Conservation (phyloP, 2,329 filamentous ascomycete species). For the Parascedosporium putredinis region DNA sequence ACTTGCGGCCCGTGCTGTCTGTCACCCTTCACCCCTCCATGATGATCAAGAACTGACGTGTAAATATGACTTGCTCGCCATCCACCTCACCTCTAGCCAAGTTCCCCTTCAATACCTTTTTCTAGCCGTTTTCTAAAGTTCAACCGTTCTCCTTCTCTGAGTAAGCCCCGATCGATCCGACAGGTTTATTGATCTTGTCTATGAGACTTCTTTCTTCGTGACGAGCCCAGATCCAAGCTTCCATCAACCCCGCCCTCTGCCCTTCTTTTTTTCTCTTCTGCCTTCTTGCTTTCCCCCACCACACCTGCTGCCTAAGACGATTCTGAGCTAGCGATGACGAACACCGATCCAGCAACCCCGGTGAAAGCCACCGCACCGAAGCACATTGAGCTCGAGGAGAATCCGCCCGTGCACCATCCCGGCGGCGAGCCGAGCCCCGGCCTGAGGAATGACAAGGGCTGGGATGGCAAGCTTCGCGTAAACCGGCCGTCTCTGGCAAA, state of each 20-base stretch:
- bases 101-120: neutral
- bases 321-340: neutral
- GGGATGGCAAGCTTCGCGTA: slow-evolving; percentile 75
- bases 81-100: too few species aligned
- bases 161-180: neutral
- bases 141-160: neutral
- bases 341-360: slow-evolving; percentile 1
- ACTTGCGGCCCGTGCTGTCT: too few species aligned
- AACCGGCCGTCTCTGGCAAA: slow-evolving; percentile 56
- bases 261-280: neutral
- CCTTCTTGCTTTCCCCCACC: neutral
- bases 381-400: slow-evolving; percentile 40
- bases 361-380: neutral
- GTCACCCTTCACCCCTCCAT: neutral
- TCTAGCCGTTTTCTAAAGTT: neutral
- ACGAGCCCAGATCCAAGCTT: neutral
- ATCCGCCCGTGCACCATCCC: slow-evolving; percentile 16
- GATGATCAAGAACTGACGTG: neutral
- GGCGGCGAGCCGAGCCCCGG: slow-evolving; percentile 35
- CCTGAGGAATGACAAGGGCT: slow-evolving; percentile 55
- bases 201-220: too few species aligned
- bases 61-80: too few species aligned
- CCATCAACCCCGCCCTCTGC: neutral
- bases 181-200: too few species aligned
- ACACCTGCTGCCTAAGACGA: neutral